Evolutionary conservation across 1,139 yeast genomes (phyloP).

Genomic region (Arxiozyma heterogenica): DNA sequence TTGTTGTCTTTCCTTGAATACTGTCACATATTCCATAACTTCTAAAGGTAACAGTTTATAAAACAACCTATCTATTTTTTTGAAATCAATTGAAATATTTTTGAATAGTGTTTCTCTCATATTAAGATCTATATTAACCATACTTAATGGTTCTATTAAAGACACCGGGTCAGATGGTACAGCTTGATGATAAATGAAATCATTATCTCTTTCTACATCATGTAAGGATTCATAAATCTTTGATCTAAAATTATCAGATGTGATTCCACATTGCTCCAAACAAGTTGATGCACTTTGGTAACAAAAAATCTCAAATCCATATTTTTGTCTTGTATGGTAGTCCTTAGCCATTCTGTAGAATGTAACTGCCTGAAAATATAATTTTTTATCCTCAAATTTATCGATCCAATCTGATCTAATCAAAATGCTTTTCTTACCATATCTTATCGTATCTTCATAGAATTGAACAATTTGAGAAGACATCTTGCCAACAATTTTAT

Average conservation of each 20-base stretch:
- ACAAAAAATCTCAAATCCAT: conserved; percentile 46
- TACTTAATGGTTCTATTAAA: conserved; percentile 40
- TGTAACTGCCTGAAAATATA: conserved; percentile 65
- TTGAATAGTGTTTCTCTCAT: conserved; percentile 2
- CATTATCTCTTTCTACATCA: conserved; percentile 69
- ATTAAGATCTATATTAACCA: conserved; percentile 37
- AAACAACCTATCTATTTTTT: conserved; percentile 35
- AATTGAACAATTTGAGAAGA: conserved; percentile 53
- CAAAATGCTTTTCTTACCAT: conserved; percentile 42
- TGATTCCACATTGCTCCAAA: conserved; percentile 25
- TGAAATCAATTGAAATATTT: background rate
- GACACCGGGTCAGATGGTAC: conserved; percentile 50
- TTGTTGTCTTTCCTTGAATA: conserved; percentile 60
- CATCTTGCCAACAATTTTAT: conserved; percentile 53
- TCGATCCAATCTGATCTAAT: conserved; percentile 57
- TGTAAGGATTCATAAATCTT: conserved; percentile 41
- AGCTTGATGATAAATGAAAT: conserved; percentile 59
- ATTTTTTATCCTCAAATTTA: conserved; percentile 43
- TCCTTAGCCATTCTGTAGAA: conserved; percentile 50
- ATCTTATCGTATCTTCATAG: conserved; percentile 41
- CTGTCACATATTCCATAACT: conserved; percentile 57
- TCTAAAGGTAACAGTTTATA: conserved; percentile 54
- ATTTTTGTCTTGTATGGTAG: conserved; percentile 41
- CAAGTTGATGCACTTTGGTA: conserved; percentile 4
- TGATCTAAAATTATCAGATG: conserved; percentile 37